Conservation (phyloP, 371 early-diverging fungal species). For the Mortierella sp. region DNA sequence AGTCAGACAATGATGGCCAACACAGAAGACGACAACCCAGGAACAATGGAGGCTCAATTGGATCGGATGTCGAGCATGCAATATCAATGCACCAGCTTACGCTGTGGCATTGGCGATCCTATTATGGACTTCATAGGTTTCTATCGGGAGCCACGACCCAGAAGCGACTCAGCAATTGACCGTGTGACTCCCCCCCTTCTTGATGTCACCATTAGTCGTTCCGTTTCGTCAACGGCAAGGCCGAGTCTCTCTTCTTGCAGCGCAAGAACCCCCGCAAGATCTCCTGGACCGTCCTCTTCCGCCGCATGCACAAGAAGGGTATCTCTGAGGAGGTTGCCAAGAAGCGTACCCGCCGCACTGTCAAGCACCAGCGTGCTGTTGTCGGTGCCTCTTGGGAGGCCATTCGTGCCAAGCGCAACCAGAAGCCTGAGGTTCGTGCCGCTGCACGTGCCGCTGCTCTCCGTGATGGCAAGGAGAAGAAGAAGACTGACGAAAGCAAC, state of each 20-base stretch:
- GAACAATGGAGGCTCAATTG: too few relatives aligned
- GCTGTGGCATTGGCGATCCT: too few relatives aligned
- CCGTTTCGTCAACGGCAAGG: constrained; percentile 97
- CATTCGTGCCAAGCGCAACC: constrained; percentile 95
- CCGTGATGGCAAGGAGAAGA: constrained; percentile 88
- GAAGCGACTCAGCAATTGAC: background rate
- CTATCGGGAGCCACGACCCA: too few relatives aligned
- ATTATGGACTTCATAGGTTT: too few relatives aligned
- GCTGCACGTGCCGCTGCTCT: constrained; percentile 92
- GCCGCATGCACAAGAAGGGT: constrained; percentile 99
- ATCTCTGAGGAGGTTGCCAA: constrained; percentile 94
- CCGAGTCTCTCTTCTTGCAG: constrained; percentile 95
- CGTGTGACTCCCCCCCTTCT: background rate
- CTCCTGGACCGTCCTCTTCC: constrained; percentile 96
- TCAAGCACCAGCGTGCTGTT: constrained; percentile 96
- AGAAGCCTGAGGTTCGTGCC: constrained; percentile 94
- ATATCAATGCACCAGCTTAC: too few relatives aligned
- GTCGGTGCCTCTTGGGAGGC: constrained; percentile 95
- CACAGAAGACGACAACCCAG: too few relatives aligned
- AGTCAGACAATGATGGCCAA: too few relatives aligned
- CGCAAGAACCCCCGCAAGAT: constrained; percentile 97
- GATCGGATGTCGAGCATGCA: too few relatives aligned
- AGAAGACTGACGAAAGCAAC: constrained; percentile 81
- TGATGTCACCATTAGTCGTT: constrained; percentile 71
- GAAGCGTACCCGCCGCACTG: constrained; percentile 94